Evolutionary conservation across 2,329 filamentous ascomycete genomes (phyloP).

Genomic region (Ascochyta lentis): DNA sequence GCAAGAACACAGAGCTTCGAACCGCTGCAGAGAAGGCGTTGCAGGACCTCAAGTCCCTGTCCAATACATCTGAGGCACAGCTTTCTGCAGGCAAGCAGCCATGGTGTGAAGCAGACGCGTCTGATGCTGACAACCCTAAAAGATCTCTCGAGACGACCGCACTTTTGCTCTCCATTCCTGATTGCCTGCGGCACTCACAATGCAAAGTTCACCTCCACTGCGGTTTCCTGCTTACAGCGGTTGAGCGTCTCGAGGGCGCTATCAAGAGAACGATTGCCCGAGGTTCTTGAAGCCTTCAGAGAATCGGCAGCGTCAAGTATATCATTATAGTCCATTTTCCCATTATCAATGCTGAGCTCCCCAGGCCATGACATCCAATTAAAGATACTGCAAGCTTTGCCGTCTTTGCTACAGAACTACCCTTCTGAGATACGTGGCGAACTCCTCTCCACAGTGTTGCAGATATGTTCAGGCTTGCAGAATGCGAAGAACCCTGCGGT

Average conservation of each 20-base stretch:
- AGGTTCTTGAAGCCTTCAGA: slow-evolving; percentile 85
- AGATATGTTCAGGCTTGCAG: slow-evolving; percentile 91
- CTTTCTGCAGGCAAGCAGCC: slow-evolving; percentile 68
- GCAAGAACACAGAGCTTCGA: slow-evolving; percentile 89
- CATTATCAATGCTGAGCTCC: slow-evolving; percentile 18
- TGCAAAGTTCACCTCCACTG: slow-evolving; percentile 86
- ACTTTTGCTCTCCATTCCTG: slow-evolving; percentile 92
- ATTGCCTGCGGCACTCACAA: slow-evolving; percentile 91
- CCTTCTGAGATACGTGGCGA: slow-evolving; percentile 80
- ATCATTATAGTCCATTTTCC: slow-evolving; percentile 29
- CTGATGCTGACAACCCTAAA: slow-evolving; percentile 20
- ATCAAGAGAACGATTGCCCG: slow-evolving; percentile 78
- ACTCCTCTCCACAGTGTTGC: slow-evolving; percentile 79
- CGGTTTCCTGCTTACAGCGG: slow-evolving; percentile 86
- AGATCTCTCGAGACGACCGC: slow-evolving; percentile 83
- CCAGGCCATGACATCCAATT: slow-evolving; percentile 84
- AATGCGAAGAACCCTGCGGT: slow-evolving; percentile 91
- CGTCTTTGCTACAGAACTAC: slow-evolving; percentile 90
- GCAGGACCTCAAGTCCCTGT: slow-evolving; percentile 81
- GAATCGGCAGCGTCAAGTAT: slow-evolving; percentile 77
- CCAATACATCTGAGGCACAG: slow-evolving; percentile 76
- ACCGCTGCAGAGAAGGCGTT: slow-evolving; percentile 93
- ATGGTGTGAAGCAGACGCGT: not conserved
- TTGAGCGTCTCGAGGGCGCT: slow-evolving; percentile 83
- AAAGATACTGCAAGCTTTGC: slow-evolving; percentile 91